Evolutionary conservation across 805 yeast genomes (phyloP).

Genomic region (Spathaspora sp.): DNA sequence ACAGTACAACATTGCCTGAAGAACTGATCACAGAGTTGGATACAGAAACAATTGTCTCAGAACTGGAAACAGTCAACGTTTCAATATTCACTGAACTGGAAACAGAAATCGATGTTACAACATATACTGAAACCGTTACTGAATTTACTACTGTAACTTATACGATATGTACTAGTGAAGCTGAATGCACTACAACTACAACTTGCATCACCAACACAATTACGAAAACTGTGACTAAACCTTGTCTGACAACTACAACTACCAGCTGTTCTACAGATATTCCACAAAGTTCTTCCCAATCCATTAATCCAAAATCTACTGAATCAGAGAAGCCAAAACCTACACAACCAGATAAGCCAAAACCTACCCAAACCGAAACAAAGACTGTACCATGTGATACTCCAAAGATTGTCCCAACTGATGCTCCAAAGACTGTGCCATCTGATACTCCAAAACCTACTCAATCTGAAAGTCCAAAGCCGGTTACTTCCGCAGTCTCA

Average conservation of each 20-base stretch:
- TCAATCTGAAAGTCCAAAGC: neutral
- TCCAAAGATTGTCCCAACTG: neutral
- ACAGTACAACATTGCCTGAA: neutral
- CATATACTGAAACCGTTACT: neutral
- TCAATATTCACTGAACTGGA: neutral
- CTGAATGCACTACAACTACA: neutral
- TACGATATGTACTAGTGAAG: neutral
- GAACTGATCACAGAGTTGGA: neutral
- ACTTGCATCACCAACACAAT: neutral
- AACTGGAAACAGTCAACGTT: neutral
- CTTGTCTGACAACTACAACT: neutral
- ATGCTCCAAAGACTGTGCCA: neutral
- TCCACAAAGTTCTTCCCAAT: neutral
- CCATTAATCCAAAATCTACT: neutral
- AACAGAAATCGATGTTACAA: neutral
- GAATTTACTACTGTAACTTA: neutral
- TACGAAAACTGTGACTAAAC: neutral
- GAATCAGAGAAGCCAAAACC: neutral
- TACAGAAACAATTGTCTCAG: neutral
- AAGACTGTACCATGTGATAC: no score
- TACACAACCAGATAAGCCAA: neutral
- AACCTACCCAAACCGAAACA: no score
- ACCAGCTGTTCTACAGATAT: neutral
- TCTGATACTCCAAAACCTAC: neutral
- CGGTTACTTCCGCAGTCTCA: neutral